These are phyloP conservation scores for Caloboletus inedulis DNA, from an alignment of 1,284 basidiomycete genomes.

Conservation along the genomic window DNA sequence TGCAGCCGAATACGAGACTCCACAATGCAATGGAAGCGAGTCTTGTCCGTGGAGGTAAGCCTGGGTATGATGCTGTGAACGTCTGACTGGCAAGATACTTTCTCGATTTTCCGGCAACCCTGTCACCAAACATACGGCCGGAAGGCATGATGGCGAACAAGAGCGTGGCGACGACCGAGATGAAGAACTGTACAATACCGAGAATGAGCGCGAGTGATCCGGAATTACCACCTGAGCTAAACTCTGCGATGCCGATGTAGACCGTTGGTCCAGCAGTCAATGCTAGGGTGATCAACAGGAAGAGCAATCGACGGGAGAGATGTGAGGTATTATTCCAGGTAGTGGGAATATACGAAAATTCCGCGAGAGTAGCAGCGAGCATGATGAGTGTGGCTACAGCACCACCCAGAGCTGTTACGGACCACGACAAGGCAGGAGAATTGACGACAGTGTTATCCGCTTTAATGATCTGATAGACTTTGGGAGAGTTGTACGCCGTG, in stretches of 20 bases:
- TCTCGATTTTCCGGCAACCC: slow-evolving; percentile 87
- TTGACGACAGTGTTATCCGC: slow-evolving; percentile 39
- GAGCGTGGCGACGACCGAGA: slow-evolving; percentile 78
- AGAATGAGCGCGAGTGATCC: slow-evolving; percentile 80
- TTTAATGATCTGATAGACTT: slow-evolving; percentile 57
- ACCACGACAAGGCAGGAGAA: slow-evolving; percentile 79
- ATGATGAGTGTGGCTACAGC: slow-evolving; percentile 89
- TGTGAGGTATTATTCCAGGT: slow-evolving; percentile 98
- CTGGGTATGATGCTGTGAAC: slow-evolving; percentile 91
- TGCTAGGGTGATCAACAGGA: slow-evolving; percentile 80
- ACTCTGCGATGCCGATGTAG: slow-evolving; percentile 79
- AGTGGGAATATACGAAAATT: slow-evolving; percentile 94
- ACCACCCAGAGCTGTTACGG: slow-evolving; percentile 85
- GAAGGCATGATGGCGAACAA: slow-evolving; percentile 87
- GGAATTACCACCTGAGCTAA: slow-evolving; percentile 46
- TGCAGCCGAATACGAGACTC: slow-evolving; percentile 90
- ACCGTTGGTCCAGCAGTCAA: slow-evolving; percentile 87
- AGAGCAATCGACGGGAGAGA: slow-evolving; percentile 80
- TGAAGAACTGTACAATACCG: slow-evolving; percentile 89
- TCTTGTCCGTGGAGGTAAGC: slow-evolving; percentile 58
- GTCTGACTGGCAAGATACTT: slow-evolving; percentile 96
- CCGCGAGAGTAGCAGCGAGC: slow-evolving; percentile 88
- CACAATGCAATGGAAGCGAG: slow-evolving; percentile 77
- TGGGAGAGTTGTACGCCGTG: slow-evolving; percentile 90
- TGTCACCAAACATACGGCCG: slow-evolving; percentile 92